phyloP scores from a whole-genome alignment of 805 yeast genomes.

The Danielia oregonensis region DNA sequence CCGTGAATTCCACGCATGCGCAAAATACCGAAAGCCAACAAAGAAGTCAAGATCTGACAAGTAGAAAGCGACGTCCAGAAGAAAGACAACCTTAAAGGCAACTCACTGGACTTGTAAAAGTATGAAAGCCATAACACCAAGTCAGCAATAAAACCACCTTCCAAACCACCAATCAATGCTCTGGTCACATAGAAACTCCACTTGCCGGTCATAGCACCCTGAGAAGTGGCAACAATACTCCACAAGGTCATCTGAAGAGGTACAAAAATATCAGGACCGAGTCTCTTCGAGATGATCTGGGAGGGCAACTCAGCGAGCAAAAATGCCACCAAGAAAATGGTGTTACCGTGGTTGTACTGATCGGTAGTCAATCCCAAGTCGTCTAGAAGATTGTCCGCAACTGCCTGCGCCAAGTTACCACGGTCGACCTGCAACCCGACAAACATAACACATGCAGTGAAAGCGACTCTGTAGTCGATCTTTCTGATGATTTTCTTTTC shows the following conservation, averaged over 20 bases:
- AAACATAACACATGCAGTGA: constrained; percentile 59
- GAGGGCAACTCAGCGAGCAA: constrained; percentile 61
- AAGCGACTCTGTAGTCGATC: constrained; percentile 52
- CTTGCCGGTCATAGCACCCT: constrained; percentile 40
- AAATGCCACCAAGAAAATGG: constrained; percentile 51
- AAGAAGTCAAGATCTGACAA: constrained; percentile 43
- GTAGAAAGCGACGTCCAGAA: constrained; percentile 57
- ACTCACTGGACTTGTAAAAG: constrained; percentile 58
- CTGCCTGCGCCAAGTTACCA: constrained; percentile 53
- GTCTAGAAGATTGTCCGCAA: constrained; percentile 51
- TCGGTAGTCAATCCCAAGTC: constrained; percentile 53
- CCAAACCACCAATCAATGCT: constrained; percentile 51
- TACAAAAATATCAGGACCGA: constrained; percentile 63
- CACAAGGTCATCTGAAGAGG: constrained; percentile 56
- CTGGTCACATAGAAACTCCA: constrained; percentile 47
- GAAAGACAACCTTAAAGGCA: constrained; percentile 53
- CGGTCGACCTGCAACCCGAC: constrained; percentile 57
- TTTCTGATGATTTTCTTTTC: constrained; percentile 48
- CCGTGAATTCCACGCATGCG: constrained; percentile 44
- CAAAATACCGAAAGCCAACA: constrained; percentile 51
- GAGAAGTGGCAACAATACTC: constrained; percentile 54
- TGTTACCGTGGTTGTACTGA: constrained; percentile 57
- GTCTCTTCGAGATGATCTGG: constrained; percentile 56
- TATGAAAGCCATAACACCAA: constrained; percentile 56
- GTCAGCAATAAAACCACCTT: constrained; percentile 63